phyloP scores from a whole-genome alignment of 1,139 yeast species.

The Trichomonascaceae sp. region DNA sequence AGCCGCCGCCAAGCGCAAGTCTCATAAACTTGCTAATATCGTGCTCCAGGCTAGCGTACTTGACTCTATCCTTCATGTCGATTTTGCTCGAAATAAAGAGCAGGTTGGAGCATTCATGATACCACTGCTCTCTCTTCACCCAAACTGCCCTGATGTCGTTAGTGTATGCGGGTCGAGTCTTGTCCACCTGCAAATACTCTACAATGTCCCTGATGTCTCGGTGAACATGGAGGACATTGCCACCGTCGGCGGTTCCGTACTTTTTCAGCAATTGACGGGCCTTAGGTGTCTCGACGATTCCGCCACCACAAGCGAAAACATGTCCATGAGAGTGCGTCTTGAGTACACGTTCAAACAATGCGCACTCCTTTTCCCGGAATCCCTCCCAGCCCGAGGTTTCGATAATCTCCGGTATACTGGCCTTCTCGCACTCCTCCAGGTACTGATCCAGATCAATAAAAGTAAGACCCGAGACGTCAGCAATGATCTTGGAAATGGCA shows the following conservation, averaged over 20 bases:
- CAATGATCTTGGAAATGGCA: slow-evolving; percentile 72
- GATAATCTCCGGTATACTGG: slow-evolving; percentile 55
- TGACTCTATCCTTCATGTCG: slow-evolving; percentile 38
- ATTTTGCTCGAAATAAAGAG: slow-evolving; percentile 72
- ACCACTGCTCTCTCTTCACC: slow-evolving; percentile 70
- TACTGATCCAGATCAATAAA: slow-evolving; percentile 67
- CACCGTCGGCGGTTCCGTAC: slow-evolving; percentile 39
- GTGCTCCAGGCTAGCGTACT: no score
- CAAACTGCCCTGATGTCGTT: slow-evolving; percentile 76
- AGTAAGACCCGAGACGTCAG: slow-evolving; percentile 55
- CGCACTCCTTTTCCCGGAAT: slow-evolving; percentile 61
- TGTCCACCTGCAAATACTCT: slow-evolving; percentile 57
- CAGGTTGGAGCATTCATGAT: slow-evolving; percentile 66
- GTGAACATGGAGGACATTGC: slow-evolving; percentile 79
- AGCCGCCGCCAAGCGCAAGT: slow-evolving; percentile 43
- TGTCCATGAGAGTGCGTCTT: slow-evolving; percentile 38
- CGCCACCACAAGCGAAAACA: slow-evolving; percentile 93
- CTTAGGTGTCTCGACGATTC: slow-evolving; percentile 68
- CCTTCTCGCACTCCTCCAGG: slow-evolving; percentile 43
- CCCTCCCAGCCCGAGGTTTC: slow-evolving; percentile 70
- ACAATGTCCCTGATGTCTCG: slow-evolving; percentile 78
- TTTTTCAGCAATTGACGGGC: slow-evolving; percentile 50
- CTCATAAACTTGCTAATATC: not conserved
- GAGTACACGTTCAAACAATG: slow-evolving; percentile 41
- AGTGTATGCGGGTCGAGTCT: slow-evolving; percentile 71